Base-by-base conservation (phyloP, 257 asterid species). In the Ilex aquifolium region DNA sequence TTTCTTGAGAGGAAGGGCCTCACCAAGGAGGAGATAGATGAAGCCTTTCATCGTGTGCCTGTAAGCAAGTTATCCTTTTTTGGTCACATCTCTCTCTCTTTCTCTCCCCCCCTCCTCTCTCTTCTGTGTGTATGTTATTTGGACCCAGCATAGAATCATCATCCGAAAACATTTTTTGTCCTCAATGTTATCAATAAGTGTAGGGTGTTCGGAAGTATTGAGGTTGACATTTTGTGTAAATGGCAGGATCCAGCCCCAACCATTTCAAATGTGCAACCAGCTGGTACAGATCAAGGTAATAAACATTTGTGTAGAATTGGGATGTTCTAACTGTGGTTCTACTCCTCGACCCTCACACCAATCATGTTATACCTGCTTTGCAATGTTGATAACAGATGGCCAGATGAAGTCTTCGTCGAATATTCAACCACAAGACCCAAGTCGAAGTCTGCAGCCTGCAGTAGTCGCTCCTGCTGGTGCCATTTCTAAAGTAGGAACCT, bases 1-100 rank as follows among this genome's bases (percentile, higher is more conserved):
- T 93, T 93, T 90, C 99, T 93, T 30, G 99, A 93, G 88, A 80
- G 85, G 76, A 93, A 93, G 79, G 99, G 99, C 49, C 97, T 93
- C 72, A 87, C 99, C 3, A 93, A 84, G 79, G 99, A 90, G 85
- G 99, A 93, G 84, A 93, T 93, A 17, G 99, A 93, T 67, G 99
- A 93, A 77, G 95, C 99, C 69, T 93, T 93, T 71, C 90, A 88
- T 50, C 95, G 88, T 60, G 95, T 93, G 79, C 99, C 99, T 44
- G 99, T 89, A 76, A 70, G 57, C 29, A n/a, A 53, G 27, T 53
- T 21, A 53, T 2, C 10, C 31, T 53, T 53, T 53, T 53, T 53
- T 5, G 11, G 6, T 53, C 31, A 53, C 57, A 15, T 53, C 57
- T 7, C 9, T 36, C 27, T 21, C 27, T 21, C 27, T 21, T 21